Conservation (phyloP, 2,329 filamentous ascomycete species). For the Fusarium nanum region DNA sequence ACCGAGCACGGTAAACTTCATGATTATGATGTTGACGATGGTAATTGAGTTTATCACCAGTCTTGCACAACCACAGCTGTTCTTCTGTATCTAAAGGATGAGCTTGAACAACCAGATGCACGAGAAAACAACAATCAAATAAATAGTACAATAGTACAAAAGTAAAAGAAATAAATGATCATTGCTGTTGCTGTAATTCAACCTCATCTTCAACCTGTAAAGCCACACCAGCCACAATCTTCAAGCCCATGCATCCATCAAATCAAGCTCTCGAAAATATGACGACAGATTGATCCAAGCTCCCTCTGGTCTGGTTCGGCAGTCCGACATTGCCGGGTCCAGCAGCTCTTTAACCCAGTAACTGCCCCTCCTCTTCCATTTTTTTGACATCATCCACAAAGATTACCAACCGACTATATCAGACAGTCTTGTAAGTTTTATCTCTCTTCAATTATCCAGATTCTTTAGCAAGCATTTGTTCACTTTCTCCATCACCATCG, state of each 20-base stretch:
- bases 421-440: constrained; percentile 11
- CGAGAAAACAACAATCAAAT: too few relatives aligned
- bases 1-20: constrained; percentile 17
- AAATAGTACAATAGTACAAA: not conserved
- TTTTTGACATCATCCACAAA: constrained; percentile 49
- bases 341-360: constrained; percentile 25
- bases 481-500: not conserved
- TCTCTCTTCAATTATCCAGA: not conserved
- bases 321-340: constrained; percentile 43
- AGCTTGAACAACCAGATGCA: fast-evolving
- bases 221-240: constrained; percentile 19
- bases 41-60: not conserved
- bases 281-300: constrained; percentile 47
- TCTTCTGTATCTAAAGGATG: not conserved
- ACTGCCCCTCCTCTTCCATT: constrained; percentile 21
- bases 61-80: not conserved
- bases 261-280: constrained; percentile 41
- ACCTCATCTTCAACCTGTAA: not conserved
- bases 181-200: not conserved
- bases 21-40: not conserved
- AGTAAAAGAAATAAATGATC: not conserved
- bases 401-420: not conserved
- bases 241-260: constrained; percentile 6
- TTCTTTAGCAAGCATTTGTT: not conserved
- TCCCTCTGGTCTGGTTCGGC: constrained; percentile 39